A percentile compares a stretch with the other conserved stretches of the same genome.
Evolutionary conservation across 306 rosid genomes (phyloP).

Genomic region (Parietaria judaica): DNA sequence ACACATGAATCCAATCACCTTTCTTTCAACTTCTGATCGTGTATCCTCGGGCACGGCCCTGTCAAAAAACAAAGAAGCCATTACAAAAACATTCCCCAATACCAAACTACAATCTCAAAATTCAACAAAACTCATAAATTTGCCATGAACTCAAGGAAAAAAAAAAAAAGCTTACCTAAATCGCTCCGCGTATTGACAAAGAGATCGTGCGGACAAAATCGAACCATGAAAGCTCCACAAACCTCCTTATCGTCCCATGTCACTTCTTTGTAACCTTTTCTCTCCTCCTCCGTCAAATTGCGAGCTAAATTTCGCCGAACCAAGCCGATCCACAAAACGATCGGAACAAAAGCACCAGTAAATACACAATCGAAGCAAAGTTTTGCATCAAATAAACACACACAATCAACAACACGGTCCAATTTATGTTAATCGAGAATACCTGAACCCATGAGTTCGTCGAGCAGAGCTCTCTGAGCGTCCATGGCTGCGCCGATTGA

Average conservation of each 20-base stretch:
- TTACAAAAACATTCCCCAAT: constrained; percentile 1
- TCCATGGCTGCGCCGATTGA: constrained; percentile 51
- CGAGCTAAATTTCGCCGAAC: constrained; percentile 47
- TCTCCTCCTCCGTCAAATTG: constrained; percentile 89
- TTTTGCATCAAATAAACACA: neutral
- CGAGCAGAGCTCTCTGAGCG: constrained; percentile 97
- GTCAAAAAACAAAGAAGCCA: constrained; percentile 24
- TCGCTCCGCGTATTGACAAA: constrained; percentile 95
- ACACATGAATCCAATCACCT: constrained; percentile 39
- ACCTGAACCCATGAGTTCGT: constrained; percentile 99
- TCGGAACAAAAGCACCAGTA: neutral
- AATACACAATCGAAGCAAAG: neutral
- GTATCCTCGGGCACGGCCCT: constrained; percentile 88
- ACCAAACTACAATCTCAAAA: neutral
- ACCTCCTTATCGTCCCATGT: constrained; percentile 92
- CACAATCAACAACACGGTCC: neutral
- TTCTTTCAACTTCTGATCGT: constrained; percentile 92
- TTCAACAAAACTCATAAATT: neutral
- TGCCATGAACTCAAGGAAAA: neutral
- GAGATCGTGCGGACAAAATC: constrained; percentile 98
- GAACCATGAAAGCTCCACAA: constrained; percentile 88
- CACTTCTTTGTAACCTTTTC: constrained; percentile 73
- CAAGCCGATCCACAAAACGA: neutral
- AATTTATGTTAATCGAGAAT: neutral
- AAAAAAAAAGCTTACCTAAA: constrained; percentile 51